Percentiles rank a stretch among this genome's conserved stretches.
phyloP scores from a whole-genome alignment of 2,329 filamentous ascomycete genomes.

The Hypomyces rosellus region DNA sequence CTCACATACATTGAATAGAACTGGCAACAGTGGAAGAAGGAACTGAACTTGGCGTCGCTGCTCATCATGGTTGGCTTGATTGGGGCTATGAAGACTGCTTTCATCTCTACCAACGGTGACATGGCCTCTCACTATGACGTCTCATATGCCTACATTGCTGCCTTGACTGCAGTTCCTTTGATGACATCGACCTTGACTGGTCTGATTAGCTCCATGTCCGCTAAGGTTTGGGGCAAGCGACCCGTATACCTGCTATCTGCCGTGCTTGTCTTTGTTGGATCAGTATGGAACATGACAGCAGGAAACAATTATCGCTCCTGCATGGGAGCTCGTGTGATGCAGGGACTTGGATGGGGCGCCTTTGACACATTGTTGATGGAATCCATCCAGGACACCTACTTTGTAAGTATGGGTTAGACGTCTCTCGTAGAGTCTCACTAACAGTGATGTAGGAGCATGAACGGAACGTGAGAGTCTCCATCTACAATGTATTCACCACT shows the following conservation, averaged over 20 bases:
- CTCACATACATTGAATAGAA: conserved; percentile 33
- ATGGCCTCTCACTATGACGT: conserved; percentile 37
- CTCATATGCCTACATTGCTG: conserved; percentile 42
- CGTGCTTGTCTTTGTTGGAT: conserved; percentile 41
- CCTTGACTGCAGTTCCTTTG: conserved; percentile 47
- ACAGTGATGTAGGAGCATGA: conserved; percentile 41
- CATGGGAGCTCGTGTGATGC: conserved; percentile 47
- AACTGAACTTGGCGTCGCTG: conserved; percentile 40
- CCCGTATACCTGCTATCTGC: conserved; percentile 45
- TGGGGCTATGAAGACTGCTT: conserved; percentile 48
- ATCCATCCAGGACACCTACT: conserved; percentile 52
- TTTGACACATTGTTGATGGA: conserved; percentile 49
- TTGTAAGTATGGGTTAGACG: conserved; percentile 32
- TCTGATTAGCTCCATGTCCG: conserved; percentile 34
- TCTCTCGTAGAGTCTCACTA: neutral
- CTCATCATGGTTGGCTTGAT: conserved; percentile 41
- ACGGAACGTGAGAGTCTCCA: conserved; percentile 37
- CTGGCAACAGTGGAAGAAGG: conserved; percentile 50
- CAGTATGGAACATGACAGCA: conserved; percentile 44
- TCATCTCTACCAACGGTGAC: conserved; percentile 41
- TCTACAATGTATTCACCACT: conserved; percentile 39
- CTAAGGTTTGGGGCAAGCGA: conserved; percentile 46
- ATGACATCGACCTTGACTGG: conserved; percentile 43
- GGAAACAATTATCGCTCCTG: conserved; percentile 36
- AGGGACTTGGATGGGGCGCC: conserved; percentile 53